phyloP scores from a whole-genome alignment of 345 rosid species.

The Lumnitzera littorea region DNA sequence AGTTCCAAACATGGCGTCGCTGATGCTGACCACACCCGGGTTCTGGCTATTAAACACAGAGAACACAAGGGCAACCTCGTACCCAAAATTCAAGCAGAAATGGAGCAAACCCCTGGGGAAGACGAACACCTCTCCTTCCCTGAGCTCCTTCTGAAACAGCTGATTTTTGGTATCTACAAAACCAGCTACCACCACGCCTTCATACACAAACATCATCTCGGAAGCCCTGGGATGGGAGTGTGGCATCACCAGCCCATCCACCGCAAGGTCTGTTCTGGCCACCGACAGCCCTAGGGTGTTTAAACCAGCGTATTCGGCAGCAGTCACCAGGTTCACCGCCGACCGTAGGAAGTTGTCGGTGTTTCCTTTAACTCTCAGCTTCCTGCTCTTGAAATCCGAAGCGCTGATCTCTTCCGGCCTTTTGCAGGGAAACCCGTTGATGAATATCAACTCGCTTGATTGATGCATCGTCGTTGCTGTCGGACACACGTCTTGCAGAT shows the following conservation, averaged over 20 bases:
- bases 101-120: slow-evolving; percentile 71
- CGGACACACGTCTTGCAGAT: slow-evolving; percentile 67
- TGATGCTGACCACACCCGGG: slow-evolving; percentile 55
- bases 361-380: slow-evolving; percentile 40
- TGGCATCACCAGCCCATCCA: slow-evolving; percentile 48
- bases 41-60: slow-evolving; percentile 78
- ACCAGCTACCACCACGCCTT: slow-evolving; percentile 58
- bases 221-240: slow-evolving; percentile 81
- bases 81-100: slow-evolving; percentile 51
- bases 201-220: slow-evolving; percentile 47
- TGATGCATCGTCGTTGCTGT: slow-evolving; percentile 21
- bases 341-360: slow-evolving; percentile 49
- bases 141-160: slow-evolving; percentile 38
- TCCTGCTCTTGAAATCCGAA: slow-evolving; percentile 62
- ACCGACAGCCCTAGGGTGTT: slow-evolving; percentile 78
- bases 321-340: slow-evolving; percentile 36
- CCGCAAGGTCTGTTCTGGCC: slow-evolving; percentile 59
- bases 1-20: slow-evolving; percentile 27
- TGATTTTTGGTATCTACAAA: slow-evolving; percentile 49
- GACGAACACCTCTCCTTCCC: slow-evolving; percentile 59
- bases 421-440: slow-evolving; percentile 83
- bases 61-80: slow-evolving; percentile 30
- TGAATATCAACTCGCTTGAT: slow-evolving; percentile 19
- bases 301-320: slow-evolving; percentile 67
- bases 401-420: slow-evolving; percentile 31